Conservation (phyloP, 257 asterid genomes). For the Solanum tarijense region DNA sequence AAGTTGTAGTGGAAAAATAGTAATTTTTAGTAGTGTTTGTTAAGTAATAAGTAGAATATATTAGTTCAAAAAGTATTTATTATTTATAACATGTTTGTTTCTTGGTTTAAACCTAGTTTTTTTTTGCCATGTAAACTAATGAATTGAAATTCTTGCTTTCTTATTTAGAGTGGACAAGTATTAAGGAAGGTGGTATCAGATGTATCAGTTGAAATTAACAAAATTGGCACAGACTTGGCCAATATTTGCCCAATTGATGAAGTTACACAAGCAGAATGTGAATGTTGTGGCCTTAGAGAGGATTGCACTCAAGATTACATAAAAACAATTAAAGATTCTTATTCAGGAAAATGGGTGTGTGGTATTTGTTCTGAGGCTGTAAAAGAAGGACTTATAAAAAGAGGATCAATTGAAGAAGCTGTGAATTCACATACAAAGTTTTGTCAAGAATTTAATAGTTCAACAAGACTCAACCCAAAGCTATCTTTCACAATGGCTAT, state of each 20-base stretch:
- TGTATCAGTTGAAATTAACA: slow-evolving; percentile 45
- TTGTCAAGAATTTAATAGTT: slow-evolving; percentile 51
- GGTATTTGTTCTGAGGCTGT: slow-evolving; percentile 91
- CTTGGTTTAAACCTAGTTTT: neutral
- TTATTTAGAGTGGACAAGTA: neutral
- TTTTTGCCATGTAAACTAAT: neutral
- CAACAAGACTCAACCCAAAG: slow-evolving; percentile 72
- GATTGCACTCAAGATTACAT: slow-evolving; percentile 75
- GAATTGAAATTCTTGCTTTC: neutral
- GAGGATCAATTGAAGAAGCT: slow-evolving; percentile 39
- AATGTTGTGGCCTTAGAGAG: slow-evolving; percentile 84
- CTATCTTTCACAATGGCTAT: slow-evolving; percentile 74
- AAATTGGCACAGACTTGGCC: neutral
- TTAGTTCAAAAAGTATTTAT: too few species aligned
- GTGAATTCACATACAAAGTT: slow-evolving; percentile 58
- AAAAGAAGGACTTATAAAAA: slow-evolving; percentile 55
- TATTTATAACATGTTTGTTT: neutral
- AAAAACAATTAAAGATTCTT: slow-evolving; percentile 30
- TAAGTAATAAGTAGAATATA: too few species aligned
- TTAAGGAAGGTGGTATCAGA: slow-evolving; percentile 37
- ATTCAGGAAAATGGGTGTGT: slow-evolving; percentile 56
- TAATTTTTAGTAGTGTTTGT: too few species aligned
- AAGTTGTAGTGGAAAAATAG: too few species aligned
- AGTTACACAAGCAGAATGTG: slow-evolving; percentile 75
- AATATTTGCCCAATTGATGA: slow-evolving; percentile 44